Conservation (phyloP, 495 filamentous ascomycete genomes). For the Penicillium taxi region DNA sequence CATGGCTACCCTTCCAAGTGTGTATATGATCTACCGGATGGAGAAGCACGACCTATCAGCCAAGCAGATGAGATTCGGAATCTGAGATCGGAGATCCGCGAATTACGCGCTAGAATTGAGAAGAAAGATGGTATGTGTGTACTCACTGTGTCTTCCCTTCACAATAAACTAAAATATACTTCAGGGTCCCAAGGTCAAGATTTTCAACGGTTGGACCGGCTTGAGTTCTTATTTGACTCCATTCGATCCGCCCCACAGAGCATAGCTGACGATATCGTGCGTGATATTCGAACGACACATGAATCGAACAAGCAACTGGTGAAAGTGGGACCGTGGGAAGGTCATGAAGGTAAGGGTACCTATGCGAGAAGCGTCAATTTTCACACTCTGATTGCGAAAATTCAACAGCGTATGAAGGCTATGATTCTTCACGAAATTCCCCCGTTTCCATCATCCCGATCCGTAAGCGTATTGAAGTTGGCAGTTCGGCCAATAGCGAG, state of each 20-base stretch:
- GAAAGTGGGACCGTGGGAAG: slow-evolving; percentile 25
- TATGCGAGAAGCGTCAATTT: neutral
- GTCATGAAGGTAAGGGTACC: slow-evolving; percentile 20
- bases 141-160: neutral
- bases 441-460: slow-evolving; percentile 8
- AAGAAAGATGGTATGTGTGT: slow-evolving; percentile 21
- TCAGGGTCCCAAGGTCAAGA: slow-evolving; percentile 18
- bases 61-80: slow-evolving; percentile 40
- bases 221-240: slow-evolving; percentile 33
- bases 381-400: neutral
- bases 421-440: slow-evolving; percentile 6
- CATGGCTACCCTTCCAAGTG: slow-evolving; percentile 42
- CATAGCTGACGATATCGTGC: slow-evolving; percentile 29
- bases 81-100: slow-evolving; percentile 32
- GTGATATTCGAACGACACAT: slow-evolving; percentile 25
- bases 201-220: slow-evolving; percentile 25
- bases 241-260: slow-evolving; percentile 33
- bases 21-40: slow-evolving; percentile 33
- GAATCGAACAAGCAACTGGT: slow-evolving; percentile 14
- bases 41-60: slow-evolving; percentile 32
- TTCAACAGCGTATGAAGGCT: slow-evolving; percentile 14
- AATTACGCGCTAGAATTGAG: slow-evolving; percentile 23
- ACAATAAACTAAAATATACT: slow-evolving; percentile 6
- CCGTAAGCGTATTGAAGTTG: slow-evolving; percentile 2
- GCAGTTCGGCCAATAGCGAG: slow-evolving; percentile 2